Percentiles rank a stretch among this genome's conserved stretches.
These are phyloP conservation scores for Alternaria dauci DNA, from an alignment of 2,329 filamentous ascomycete genomes.

Conservation along the genomic window DNA sequence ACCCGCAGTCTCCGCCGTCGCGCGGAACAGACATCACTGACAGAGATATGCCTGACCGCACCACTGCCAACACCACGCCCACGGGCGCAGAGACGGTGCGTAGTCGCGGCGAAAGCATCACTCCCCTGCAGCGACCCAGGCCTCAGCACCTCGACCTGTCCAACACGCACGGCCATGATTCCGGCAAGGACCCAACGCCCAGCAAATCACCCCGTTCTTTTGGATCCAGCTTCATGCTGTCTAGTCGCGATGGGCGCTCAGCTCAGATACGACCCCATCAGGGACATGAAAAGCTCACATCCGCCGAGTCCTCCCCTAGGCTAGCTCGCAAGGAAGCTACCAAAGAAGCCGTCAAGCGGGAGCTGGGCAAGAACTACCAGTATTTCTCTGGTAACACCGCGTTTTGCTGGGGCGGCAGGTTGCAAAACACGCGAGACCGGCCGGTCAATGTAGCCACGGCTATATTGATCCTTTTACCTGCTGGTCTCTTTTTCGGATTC, in stretches of 20 bases:
- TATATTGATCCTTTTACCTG: constrained; percentile 78
- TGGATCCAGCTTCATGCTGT: constrained; percentile 75
- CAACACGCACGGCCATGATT: constrained; percentile 64
- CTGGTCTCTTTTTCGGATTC: constrained; percentile 82
- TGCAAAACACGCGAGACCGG: constrained; percentile 86
- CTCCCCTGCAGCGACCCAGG: constrained; percentile 72
- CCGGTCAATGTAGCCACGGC: constrained; percentile 92
- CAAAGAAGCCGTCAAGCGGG: constrained; percentile 50
- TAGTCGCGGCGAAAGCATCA: constrained; percentile 79
- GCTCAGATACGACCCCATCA: constrained; percentile 58
- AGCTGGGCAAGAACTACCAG: constrained; percentile 79
- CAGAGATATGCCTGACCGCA: constrained; percentile 72
- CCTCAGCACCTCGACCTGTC: constrained; percentile 67
- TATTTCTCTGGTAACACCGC: constrained; percentile 94
- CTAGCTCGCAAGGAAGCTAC: constrained; percentile 58
- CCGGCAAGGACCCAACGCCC: constrained; percentile 64
- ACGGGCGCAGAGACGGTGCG: constrained; percentile 65
- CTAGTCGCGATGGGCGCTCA: constrained; percentile 62
- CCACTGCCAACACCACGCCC: constrained; percentile 78
- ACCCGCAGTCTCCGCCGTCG: constrained; percentile 66
- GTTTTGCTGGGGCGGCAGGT: constrained; percentile 84
- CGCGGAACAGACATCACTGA: constrained; percentile 84
- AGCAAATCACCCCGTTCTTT: constrained; percentile 79
- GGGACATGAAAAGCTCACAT: constrained; percentile 84
- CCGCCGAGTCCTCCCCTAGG: constrained; percentile 77